A percentile compares a stretch with the other conserved stretches of the same genome.
Conservation (phyloP, 495 filamentous ascomycete species). For the Oleoguttula mirabilis region DNA sequence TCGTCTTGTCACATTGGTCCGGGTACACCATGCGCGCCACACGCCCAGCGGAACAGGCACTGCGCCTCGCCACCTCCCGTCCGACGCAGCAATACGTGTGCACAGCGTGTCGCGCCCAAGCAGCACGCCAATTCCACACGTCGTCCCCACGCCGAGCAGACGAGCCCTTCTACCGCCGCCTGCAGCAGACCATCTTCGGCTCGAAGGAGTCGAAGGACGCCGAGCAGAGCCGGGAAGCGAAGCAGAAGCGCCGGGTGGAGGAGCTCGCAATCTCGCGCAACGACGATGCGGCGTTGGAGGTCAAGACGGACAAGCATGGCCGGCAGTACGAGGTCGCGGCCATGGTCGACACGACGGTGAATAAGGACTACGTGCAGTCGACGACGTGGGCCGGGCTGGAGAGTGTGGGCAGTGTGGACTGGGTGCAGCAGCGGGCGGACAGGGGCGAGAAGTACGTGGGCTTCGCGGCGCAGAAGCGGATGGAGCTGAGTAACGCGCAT, state of each 20-base stretch:
- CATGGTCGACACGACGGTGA: conserved; percentile 2
- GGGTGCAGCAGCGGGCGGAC: conserved; percentile 38
- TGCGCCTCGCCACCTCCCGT: conserved; percentile 3
- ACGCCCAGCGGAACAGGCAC: conserved; percentile 12
- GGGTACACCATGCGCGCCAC: conserved; percentile 7
- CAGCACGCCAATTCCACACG: conserved; percentile 11
- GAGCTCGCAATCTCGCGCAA: background rate
- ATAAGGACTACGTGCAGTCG: conserved; percentile 43
- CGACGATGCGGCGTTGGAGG: background rate
- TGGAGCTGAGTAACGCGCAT: conserved; percentile 39
- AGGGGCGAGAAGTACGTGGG: conserved; percentile 20
- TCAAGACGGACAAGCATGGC: conserved; percentile 24
- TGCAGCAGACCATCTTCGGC: conserved; percentile 13
- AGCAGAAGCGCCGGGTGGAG: background rate
- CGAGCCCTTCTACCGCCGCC: conserved; percentile 4
- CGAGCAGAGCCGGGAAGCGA: conserved; percentile 2
- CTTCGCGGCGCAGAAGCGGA: conserved; percentile 23
- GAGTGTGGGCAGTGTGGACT: conserved; percentile 40
- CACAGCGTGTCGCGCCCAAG: conserved; percentile 16
- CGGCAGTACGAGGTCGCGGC: conserved; percentile 16
- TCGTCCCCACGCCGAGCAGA: conserved; percentile 3
- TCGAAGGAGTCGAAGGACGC: conserved; percentile 3
- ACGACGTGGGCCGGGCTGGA: conserved; percentile 45
- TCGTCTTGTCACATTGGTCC: too few species aligned
- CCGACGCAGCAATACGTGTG: conserved; percentile 13